A percentile compares a stretch with the other conserved stretches of the same genome.
phyloP scores from a whole-genome alignment of 805 yeast species.

The Candida nanaspora region DNA sequence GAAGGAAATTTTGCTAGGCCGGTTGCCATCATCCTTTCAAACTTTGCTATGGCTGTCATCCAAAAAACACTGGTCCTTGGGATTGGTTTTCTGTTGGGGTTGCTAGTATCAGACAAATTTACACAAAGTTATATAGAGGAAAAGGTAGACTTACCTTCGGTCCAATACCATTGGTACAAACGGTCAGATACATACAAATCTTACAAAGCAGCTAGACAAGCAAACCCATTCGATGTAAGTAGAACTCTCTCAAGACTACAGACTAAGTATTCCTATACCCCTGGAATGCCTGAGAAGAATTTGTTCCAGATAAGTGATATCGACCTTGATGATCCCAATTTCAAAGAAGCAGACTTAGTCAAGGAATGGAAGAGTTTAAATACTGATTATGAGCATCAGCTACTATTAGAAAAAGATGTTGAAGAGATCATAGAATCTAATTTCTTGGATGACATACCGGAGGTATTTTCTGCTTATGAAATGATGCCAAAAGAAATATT shows the following conservation, averaged over 20 bases:
- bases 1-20: too few species aligned
- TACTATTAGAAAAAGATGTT: background rate
- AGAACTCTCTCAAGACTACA: background rate
- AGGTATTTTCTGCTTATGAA: conserved; percentile 37
- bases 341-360: background rate
- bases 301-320: background rate
- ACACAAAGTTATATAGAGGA: background rate
- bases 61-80: background rate
- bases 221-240: background rate
- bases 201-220: background rate
- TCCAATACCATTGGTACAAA: background rate
- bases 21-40: too few species aligned
- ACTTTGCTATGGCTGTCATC: too few species aligned
- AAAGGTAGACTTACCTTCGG: background rate
- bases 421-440: conserved; percentile 3
- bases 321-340: background rate
- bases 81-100: conserved; percentile 1
- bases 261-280: background rate
- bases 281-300: background rate
- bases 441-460: conserved; percentile 28
- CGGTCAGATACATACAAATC: background rate
- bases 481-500: conserved; percentile 39
- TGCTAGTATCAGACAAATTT: background rate
- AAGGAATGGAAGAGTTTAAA: background rate
- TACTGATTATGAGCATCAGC: background rate